Evolutionary conservation across 371 early-diverging fungal genomes (phyloP), one percentile per base, ranked within the genome.

Genomic region (Saksenaea vasiformis): DNA sequence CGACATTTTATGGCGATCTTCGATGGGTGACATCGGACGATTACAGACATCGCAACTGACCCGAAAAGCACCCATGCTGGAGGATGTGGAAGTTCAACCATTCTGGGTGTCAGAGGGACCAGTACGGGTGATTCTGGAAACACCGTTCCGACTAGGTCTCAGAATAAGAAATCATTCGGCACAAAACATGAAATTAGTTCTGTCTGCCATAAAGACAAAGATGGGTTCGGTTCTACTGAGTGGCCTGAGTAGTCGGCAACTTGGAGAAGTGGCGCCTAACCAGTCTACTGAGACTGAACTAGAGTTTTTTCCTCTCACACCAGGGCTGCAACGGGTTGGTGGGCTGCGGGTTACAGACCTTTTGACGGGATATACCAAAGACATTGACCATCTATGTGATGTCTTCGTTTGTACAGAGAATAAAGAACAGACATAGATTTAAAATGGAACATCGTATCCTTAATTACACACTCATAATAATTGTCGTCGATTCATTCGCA

Each of bases 31-130:
- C 69, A 76, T 88, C 0, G 96, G 95, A 0, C 85, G 96, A 3
- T 74, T 98, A 58, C 97, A 98, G 76, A 98, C 98, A n/a, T 91
- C 94, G 5, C 95, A 95, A 66, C 80, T 98, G 34, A 84, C 91
- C 28, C 88, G 96, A 54, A 95, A 94, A 71, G 85, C 91, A 11
- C 91, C 93, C 0, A 72, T 85, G 24, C 62, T 92, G 62, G 91
- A 93, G 35, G 87, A 90, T 35, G 83, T 95, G 41, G 92, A 94
- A 56, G 74, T 96, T 0, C 83, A 84, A 37, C 85, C 88, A 0
- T 82, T 87, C 54, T 73, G 70, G 59, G 60, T 89, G 4, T 77
- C 58, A 14, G 22, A 53, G 38, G 67, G 53, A 13, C 59, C 56
- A 22, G 43, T 17, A 13, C 59, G 60, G 9, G 83, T 90, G 10